Conservation (phyloP, 345 rosid species). For the Eucalyptus coolabah region DNA sequence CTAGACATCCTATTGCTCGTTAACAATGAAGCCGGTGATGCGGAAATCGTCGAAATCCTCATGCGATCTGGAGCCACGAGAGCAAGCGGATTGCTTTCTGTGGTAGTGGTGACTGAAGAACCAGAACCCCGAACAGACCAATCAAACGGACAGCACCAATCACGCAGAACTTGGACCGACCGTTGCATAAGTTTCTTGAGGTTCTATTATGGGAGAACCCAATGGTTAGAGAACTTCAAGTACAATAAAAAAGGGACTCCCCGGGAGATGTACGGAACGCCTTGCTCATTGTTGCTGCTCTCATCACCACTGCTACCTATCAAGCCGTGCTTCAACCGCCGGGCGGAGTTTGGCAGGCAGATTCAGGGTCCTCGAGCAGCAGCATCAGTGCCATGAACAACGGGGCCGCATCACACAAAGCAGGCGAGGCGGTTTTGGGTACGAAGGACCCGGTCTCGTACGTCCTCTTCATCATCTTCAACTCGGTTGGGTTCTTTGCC, state of each 20-base stretch:
- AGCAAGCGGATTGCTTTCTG: background rate
- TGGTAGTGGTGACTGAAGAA: background rate
- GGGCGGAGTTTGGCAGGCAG: background rate
- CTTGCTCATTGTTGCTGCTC: background rate
- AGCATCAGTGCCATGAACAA: background rate
- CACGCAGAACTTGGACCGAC: background rate
- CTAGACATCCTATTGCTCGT: constrained; percentile 2
- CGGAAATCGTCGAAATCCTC: constrained; percentile 7
- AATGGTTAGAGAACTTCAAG: background rate
- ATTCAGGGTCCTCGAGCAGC: background rate
- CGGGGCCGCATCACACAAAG: background rate
- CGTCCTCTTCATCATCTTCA: background rate
- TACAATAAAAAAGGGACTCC: background rate
- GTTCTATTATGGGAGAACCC: background rate
- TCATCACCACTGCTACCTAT: background rate
- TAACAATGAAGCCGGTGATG: constrained; percentile 12
- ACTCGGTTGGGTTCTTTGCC: background rate
- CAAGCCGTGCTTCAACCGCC: background rate
- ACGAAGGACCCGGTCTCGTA: background rate
- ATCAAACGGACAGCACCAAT: background rate
- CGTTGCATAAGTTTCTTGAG: background rate
- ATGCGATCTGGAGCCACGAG: background rate
- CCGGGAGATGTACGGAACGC: background rate
- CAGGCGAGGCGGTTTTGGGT: background rate
- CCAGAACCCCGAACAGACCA: background rate